Evolutionary conservation across 441 rosid genomes (phyloP).

Genomic region (Gossypium laxum): DNA sequence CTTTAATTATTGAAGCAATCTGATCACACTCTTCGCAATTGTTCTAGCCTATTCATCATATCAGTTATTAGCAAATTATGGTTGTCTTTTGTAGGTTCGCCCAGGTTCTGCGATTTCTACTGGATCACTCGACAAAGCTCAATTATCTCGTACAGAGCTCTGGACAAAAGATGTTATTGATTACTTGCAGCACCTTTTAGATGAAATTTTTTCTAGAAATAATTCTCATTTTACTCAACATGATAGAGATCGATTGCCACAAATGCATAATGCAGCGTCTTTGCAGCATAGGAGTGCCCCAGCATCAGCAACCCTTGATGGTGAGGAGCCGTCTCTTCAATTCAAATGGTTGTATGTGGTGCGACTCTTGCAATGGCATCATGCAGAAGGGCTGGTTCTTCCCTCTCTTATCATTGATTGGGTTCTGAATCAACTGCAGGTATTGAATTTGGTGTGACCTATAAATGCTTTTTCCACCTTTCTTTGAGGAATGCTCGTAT

Average conservation of each 20-base stretch:
- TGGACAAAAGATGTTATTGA: conserved; percentile 98
- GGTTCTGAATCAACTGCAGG: conserved; percentile 90
- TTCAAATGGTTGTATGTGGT: conserved; percentile 93
- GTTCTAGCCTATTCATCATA: conserved; percentile 5
- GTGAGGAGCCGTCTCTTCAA: conserved; percentile 80
- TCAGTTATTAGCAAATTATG: conserved; percentile 24
- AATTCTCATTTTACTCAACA: conserved; percentile 53
- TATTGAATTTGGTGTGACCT: conserved; percentile 15
- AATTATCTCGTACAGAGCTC: conserved; percentile 63
- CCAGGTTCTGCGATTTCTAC: conserved; percentile 54
- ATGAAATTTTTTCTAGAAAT: conserved; percentile 58
- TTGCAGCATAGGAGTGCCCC: conserved; percentile 46
- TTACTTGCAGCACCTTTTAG: conserved; percentile 74
- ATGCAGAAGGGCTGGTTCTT: conserved; percentile 78
- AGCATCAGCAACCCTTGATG: conserved; percentile 38
- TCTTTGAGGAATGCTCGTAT: background rate
- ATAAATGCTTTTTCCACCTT: background rate
- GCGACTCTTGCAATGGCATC: conserved; percentile 90
- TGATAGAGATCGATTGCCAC: conserved; percentile 58
- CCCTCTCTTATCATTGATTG: conserved; percentile 90
- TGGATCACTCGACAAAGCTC: conserved; percentile 66
- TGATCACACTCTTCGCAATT: background rate
- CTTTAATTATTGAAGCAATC: background rate
- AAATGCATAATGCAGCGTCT: conserved; percentile 59
- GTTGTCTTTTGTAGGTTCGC: conserved; percentile 52